Evolutionary conservation across 2,329 filamentous ascomycete genomes (phyloP).

Genomic region (Alternaria tenuissima): DNA sequence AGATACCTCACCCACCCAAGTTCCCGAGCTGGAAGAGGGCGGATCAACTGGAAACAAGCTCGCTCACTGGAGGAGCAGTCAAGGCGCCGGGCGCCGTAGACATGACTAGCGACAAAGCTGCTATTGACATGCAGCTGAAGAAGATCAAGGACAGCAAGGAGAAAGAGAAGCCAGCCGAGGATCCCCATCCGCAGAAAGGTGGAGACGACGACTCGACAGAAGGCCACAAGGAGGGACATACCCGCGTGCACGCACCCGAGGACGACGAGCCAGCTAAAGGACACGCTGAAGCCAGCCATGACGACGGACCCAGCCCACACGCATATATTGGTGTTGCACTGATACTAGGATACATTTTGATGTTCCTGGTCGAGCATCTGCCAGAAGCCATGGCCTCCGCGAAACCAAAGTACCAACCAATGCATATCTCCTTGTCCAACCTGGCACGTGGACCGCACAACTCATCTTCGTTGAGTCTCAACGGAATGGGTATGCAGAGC

Average conservation of each 20-base stretch:
- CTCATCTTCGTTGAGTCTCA: conserved; percentile 47
- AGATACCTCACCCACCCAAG: conserved; percentile 32
- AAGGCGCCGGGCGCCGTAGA: conserved; percentile 29
- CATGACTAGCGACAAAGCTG: conserved; percentile 33
- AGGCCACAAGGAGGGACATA: conserved; percentile 49
- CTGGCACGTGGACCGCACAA: conserved; percentile 65
- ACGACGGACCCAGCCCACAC: conserved; percentile 60
- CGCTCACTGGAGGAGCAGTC: conserved; percentile 25
- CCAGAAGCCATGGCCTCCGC: conserved; percentile 53
- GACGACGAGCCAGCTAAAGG: conserved; percentile 53
- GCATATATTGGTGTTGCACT: conserved; percentile 88
- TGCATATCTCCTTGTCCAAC: conserved; percentile 89
- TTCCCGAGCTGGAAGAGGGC: conserved; percentile 33
- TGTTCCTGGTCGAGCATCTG: conserved; percentile 86
- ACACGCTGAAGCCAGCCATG: conserved; percentile 51
- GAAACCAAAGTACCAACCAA: conserved; percentile 71
- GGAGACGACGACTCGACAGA: conserved; percentile 51
- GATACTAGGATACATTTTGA: conserved; percentile 88
- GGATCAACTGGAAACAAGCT: conserved; percentile 23
- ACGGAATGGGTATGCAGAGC: conserved; percentile 39
- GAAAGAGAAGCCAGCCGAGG: conserved; percentile 30
- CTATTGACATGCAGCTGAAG: conserved; percentile 30
- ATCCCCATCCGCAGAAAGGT: conserved; percentile 43
- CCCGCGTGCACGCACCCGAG: conserved; percentile 46
- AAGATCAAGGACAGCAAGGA: conserved; percentile 36